A percentile compares a stretch with the other conserved stretches of the same genome.
Conservation (phyloP, 1,284 basidiomycete genomes). For the Malassezia furfur region DNA sequence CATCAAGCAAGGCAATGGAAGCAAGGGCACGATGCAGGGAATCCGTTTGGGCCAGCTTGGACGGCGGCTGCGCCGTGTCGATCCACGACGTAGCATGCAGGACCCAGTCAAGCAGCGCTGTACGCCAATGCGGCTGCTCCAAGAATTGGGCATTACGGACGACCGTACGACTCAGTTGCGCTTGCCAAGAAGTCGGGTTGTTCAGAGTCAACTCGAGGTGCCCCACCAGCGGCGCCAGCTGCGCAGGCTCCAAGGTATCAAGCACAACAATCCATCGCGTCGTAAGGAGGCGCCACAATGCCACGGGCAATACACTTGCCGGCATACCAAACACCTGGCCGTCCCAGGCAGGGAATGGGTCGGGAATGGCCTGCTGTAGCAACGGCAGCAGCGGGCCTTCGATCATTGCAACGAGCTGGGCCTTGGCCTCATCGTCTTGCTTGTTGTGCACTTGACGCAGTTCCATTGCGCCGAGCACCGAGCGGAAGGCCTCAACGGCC, state of each 20-base stretch:
- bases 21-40: background rate
- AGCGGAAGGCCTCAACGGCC: background rate
- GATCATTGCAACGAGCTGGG: background rate
- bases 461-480: background rate
- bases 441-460: background rate
- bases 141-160: constrained; percentile 24
- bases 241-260: constrained; percentile 12
- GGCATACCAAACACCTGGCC: constrained; percentile 11
- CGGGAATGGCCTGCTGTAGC: background rate
- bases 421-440: background rate
- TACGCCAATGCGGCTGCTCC: constrained; percentile 26
- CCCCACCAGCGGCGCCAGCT: background rate
- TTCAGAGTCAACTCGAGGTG: background rate
- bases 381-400: background rate
- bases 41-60: too few relatives aligned
- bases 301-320: background rate
- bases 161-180: background rate
- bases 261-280: constrained; percentile 24
- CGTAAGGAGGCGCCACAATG: constrained; percentile 25
- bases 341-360: constrained; percentile 1
- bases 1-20: background rate
- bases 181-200: too few relatives aligned
- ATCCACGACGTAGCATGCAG: too few relatives aligned
- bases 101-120: constrained; percentile 10
- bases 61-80: too few relatives aligned